A percentile compares a stretch with the other conserved stretches of the same genome.
Conservation (phyloP, 345 rosid species). For the Rhizophora mangle region DNA sequence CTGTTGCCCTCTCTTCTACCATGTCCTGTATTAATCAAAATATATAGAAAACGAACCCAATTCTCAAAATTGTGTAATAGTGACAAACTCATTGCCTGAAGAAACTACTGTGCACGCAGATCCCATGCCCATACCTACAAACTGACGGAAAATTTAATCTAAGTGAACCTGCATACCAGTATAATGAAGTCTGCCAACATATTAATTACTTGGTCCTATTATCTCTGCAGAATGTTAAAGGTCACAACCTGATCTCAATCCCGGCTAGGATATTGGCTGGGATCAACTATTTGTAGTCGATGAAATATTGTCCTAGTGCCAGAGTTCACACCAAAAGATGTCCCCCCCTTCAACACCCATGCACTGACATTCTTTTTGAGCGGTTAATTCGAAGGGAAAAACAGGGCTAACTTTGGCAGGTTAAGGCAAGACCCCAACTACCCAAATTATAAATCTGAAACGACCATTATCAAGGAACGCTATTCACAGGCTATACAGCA, state of each 20-base stretch:
- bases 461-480: neutral
- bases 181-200: too few relatives aligned
- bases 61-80: too few relatives aligned
- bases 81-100: neutral
- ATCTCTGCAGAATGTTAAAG: neutral
- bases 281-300: neutral
- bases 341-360: neutral
- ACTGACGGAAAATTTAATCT: too few relatives aligned
- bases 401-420: neutral
- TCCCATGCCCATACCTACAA: too few relatives aligned
- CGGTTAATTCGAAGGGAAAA: neutral
- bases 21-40: conserved; percentile 37
- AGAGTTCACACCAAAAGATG: neutral
- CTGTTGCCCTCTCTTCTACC: conserved; percentile 34
- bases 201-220: neutral
- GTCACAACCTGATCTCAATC: neutral
- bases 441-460: neutral
- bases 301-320: neutral
- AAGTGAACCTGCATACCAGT: too few relatives aligned
- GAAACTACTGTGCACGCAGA: neutral
- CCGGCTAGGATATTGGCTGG: neutral
- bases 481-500: neutral
- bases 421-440: neutral
- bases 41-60: too few relatives aligned
- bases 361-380: neutral